Base-by-base conservation (phyloP, 805 yeast species). In the Wickerhamiella allomyrinae region DNA sequence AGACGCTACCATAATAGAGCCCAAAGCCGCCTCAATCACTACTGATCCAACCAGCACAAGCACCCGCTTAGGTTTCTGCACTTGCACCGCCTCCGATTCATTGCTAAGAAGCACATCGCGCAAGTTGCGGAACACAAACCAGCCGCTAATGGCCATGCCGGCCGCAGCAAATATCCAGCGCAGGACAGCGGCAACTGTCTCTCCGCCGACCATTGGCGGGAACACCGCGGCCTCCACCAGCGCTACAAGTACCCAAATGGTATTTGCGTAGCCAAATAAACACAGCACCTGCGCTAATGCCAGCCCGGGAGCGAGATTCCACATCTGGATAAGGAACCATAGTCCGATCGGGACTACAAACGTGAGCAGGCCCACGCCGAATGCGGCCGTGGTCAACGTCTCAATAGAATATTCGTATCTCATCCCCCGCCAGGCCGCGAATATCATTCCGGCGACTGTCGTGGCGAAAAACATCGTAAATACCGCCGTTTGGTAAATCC, bases 401-500 rank as follows among this genome's bases (percentile, higher is more conserved):
- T 68, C 73, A 53, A 81, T 80, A 48, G 69, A 64, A 53, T 75
- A 77, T 45, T 70, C 69, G 53, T 78, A 79, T 44, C 68, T 65
- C 22, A 63, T 60, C 7, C 68, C 63, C 17, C 63, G 64, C 20
- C 60, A 58, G 38, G 58, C 54, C 20, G 73, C 68, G n/a, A 75
- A 64, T n/a, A 85, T 52, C 19, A 80, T 55, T 38, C 77, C 76
- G 2, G 82, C 72, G 17, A 82, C 70, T 0, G 94, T 79, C 27
- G 80, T 73, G 36, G 86, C 71, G 44, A 85, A 76, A 61, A 86
- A 86, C 57, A 83, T 67, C 24, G 78, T 64, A 49, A 82, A 74
- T 1, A 83, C 74, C 39, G 84, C 73, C 0, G 94, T 79, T 0
- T 86, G 85, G 10, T 89, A 81, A 35, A 87, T 76, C 97, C 97